Evolutionary conservation across 495 filamentous ascomycete genomes (phyloP).

Genomic region (Talaromyces nanjingensis): DNA sequence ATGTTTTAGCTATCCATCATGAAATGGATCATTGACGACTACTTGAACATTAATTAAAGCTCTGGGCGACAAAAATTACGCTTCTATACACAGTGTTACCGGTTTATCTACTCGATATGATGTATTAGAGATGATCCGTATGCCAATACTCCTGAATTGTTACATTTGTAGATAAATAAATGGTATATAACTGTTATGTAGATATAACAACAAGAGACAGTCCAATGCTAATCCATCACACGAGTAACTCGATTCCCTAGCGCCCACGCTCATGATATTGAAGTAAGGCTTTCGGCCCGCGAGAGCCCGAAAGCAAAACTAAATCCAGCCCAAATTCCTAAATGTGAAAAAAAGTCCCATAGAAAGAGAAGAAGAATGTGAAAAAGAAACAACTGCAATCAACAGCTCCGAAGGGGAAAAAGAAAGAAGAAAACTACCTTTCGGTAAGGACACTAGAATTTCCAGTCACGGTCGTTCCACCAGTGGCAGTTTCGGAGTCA

Average conservation of each 20-base stretch:
- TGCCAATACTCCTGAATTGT: neutral
- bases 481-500: slow-evolving; percentile 4
- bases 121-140: no score
- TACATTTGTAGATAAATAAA: neutral
- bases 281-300: neutral
- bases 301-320: neutral
- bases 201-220: neutral
- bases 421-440: neutral
- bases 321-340: neutral
- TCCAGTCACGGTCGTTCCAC: slow-evolving; percentile 6
- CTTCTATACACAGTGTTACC: no score
- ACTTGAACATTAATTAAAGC: no score
- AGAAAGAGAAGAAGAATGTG: neutral
- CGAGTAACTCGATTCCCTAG: neutral
- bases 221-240: neutral
- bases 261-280: slow-evolving; percentile 4
- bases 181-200: neutral
- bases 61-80: no score
- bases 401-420: neutral
- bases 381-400: neutral
- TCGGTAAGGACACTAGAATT: neutral
- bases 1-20: no score
- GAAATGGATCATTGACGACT: neutral
- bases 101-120: no score
- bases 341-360: neutral